These are phyloP conservation scores for Cryomyces antarcticus DNA, from an alignment of 495 filamentous ascomycete genomes.

Conservation along the genomic window DNA sequence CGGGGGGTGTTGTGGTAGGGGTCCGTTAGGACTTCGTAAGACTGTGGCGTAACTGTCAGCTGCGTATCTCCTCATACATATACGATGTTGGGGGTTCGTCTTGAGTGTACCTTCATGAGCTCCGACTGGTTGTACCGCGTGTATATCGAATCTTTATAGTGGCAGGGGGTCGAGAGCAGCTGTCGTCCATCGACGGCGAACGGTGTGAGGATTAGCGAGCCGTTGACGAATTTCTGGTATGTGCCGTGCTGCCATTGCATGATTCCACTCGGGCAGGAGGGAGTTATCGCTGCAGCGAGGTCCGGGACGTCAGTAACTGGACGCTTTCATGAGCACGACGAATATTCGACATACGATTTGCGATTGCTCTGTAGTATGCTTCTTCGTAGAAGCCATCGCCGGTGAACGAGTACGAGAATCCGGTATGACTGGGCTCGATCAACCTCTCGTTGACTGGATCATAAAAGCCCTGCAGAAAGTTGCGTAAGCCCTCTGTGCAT, in stretches of 20 bases:
- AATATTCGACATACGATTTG: constrained; percentile 40
- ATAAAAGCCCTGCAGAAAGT: constrained; percentile 41
- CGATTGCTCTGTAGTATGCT: constrained; percentile 50
- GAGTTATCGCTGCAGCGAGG: constrained; percentile 29
- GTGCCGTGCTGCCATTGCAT: constrained; percentile 67
- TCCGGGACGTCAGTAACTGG: no score
- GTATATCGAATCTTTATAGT: constrained; percentile 29
- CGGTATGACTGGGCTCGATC: constrained; percentile 47
- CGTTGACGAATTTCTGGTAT: constrained; percentile 32
- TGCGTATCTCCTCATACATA: not conserved
- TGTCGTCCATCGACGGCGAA: constrained; percentile 54
- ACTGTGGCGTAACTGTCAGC: constrained; percentile 23
- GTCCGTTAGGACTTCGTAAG: constrained; percentile 40
- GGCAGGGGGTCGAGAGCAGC: constrained; percentile 47
- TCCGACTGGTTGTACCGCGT: constrained; percentile 53
- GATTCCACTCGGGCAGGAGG: constrained; percentile 44
- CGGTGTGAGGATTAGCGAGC: constrained; percentile 39
- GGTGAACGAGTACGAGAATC: constrained; percentile 70
- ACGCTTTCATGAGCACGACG: no score
- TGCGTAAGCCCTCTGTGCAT: not conserved
- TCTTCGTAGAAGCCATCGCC: constrained; percentile 51
- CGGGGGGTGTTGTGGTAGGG: constrained; percentile 40
- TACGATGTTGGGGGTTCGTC: not conserved
- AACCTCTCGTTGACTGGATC: constrained; percentile 48
- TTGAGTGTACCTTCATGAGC: constrained; percentile 33